Evolutionary conservation across 768 basidiomycete genomes (phyloP).

Genomic region (Pleurotus platypus): DNA sequence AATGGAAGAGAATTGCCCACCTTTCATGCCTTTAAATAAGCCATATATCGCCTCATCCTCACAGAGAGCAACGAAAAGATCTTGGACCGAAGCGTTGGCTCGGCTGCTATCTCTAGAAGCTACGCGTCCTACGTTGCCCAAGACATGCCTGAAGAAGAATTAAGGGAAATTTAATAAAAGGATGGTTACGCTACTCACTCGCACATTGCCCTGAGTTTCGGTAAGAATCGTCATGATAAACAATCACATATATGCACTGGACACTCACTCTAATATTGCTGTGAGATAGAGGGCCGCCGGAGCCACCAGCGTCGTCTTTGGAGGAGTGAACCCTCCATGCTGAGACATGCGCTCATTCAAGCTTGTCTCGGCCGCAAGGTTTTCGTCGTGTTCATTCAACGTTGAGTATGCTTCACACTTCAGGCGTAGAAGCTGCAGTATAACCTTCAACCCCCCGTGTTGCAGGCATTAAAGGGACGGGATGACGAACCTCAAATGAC

Average conservation of each 20-base stretch:
- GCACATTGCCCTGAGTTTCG: conserved; percentile 67
- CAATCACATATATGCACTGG: conserved; percentile 14
- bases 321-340: conserved; percentile 42
- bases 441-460: conserved; percentile 9
- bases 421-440: conserved; percentile 63
- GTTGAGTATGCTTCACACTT: conserved; percentile 91
- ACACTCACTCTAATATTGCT: conserved; percentile 86
- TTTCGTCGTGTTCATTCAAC: conserved; percentile 77
- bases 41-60: conserved; percentile 88
- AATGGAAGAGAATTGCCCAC: conserved; percentile 34
- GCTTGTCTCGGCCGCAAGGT: conserved; percentile 57
- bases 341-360: conserved; percentile 59
- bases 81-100: conserved; percentile 68
- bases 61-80: conserved; percentile 84
- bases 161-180: conserved; percentile 9
- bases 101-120: conserved; percentile 83
- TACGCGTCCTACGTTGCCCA: conserved; percentile 81
- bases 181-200: conserved; percentile 52
- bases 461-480: conserved; percentile 11
- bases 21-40: conserved; percentile 83
- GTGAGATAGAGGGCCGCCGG: conserved; percentile 89
- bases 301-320: conserved; percentile 56
- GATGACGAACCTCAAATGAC: conserved; percentile 64
- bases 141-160: conserved; percentile 60
- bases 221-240: conserved; percentile 23